Evolutionary conservation across 2,329 filamentous ascomycete genomes (phyloP).

Genomic region (Colletotrichum aenigma): DNA sequence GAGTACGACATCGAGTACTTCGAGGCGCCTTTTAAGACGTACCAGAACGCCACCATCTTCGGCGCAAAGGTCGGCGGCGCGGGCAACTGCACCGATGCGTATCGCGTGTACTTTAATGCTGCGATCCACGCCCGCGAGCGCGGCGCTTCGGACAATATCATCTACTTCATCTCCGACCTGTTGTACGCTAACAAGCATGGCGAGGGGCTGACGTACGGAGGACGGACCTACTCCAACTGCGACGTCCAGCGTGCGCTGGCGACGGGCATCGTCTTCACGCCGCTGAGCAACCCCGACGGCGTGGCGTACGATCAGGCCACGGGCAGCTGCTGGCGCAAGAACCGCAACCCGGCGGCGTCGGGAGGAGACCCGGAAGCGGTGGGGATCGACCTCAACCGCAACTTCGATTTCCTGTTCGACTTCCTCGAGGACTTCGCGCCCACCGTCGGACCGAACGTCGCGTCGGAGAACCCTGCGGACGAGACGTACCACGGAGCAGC

Average conservation of each 20-base stretch:
- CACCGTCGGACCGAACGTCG: constrained; percentile 39
- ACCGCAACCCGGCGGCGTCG: constrained; percentile 49
- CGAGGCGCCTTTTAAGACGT: constrained; percentile 46
- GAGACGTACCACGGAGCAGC: constrained; percentile 55
- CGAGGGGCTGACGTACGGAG: constrained; percentile 56
- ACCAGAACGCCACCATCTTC: constrained; percentile 42
- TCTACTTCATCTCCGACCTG: constrained; percentile 64
- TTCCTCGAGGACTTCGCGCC: constrained; percentile 47
- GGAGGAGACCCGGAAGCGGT: constrained; percentile 32
- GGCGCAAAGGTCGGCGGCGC: constrained; percentile 48
- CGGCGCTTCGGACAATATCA: constrained; percentile 58
- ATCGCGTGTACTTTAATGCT: constrained; percentile 57
- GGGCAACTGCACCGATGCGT: constrained; percentile 30
- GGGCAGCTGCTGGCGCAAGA: constrained; percentile 61
- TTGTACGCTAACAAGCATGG: constrained; percentile 55
- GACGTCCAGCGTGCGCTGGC: constrained; percentile 56
- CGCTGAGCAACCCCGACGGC: constrained; percentile 57
- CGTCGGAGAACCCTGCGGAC: constrained; percentile 45
- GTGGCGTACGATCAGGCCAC: constrained; percentile 56
- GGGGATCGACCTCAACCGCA: constrained; percentile 60
- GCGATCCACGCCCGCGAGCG: constrained; percentile 64
- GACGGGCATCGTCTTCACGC: constrained; percentile 57
- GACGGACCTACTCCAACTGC: constrained; percentile 52
- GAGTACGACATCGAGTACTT: constrained; percentile 44
- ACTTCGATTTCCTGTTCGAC: constrained; percentile 64